Base-by-base conservation (phyloP, 495 filamentous ascomycete genomes). In the Rostrohypoxylon terebratum region DNA sequence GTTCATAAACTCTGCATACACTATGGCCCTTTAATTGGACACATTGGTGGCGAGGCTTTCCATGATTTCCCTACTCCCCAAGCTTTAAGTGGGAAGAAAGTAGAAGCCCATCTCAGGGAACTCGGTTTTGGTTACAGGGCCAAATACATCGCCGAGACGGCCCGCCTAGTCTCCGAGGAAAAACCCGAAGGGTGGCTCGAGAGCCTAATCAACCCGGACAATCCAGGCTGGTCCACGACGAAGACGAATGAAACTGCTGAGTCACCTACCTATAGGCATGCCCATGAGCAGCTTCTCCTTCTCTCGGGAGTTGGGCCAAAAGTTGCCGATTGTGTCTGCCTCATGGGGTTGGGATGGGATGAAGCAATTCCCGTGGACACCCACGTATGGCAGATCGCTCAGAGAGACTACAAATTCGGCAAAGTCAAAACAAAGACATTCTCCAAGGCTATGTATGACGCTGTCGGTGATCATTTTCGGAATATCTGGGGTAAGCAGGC, bases 301-400 rank as follows among this genome's bases (percentile, higher is more conserved):
- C 83, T 99, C 23, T 86, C 93, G 63, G 96, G 96, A 1, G 96
- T 98, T 7, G 96, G 96, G 0, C 96, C 96, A 0, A 99, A 99
- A 78, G 96, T 99, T 4, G 90, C 96, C 3, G 96, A 99, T 78
- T 99, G 96, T 77, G 94, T 98, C 5, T 97, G 92, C 78, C 80
- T 99, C 40, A 97, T 99, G 93, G 97, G 96, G 11, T 82, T 99
- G 4, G 95, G 95, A n/a, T 98, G 96, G 94, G 90, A 91, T 6
- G 96, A 98, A 78, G 88, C 94, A 4, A 94, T 99, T 1, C 96
- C 96, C 1, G 91, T 99, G 31, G 96, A 99, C 81, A 99, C 96
- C 3, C 96, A 99, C 85, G 95, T 99, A 33, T 97, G 94, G 94
- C 94, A 99, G 82, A 98, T 99, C 68, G 96, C 96, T 0, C 93